A percentile compares a stretch with the other conserved stretches of the same genome.
Evolutionary conservation across 176 grass and related monocot genomes (phyloP).

Genomic region (Leersia perrieri): DNA sequence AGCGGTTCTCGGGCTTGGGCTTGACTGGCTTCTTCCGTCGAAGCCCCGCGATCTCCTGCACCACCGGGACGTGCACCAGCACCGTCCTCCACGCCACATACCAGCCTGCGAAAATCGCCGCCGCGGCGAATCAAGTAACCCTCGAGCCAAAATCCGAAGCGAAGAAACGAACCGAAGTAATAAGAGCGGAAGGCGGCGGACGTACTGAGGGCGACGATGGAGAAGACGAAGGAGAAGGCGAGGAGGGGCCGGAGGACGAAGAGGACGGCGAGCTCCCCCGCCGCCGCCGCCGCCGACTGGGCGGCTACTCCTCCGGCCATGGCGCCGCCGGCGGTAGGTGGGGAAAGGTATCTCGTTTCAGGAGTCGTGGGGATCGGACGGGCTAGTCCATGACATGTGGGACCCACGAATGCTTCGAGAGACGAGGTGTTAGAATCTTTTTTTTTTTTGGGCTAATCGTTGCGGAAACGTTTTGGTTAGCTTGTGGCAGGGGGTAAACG

Average conservation of each 20-base stretch:
- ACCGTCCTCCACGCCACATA: slow-evolving; percentile 94
- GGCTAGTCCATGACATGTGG: slow-evolving; percentile 11
- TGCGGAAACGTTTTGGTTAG: neutral
- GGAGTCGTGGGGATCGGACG: neutral
- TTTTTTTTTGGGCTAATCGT: no score
- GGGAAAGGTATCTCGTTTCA: neutral
- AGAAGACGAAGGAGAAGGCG: slow-evolving; percentile 66
- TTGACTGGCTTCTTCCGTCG: slow-evolving; percentile 82
- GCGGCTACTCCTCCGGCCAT: slow-evolving; percentile 24
- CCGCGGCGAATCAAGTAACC: slow-evolving; percentile 19
- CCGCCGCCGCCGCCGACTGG: slow-evolving; percentile 15
- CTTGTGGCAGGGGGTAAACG: neutral
- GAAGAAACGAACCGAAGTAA: neutral
- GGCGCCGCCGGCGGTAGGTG: neutral
- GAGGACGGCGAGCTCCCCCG: slow-evolving; percentile 43
- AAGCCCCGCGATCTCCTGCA: slow-evolving; percentile 92
- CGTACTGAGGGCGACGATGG: slow-evolving; percentile 69
- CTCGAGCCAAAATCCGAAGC: neutral
- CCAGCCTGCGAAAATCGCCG: slow-evolving; percentile 65
- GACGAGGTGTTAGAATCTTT: slow-evolving; percentile 3
- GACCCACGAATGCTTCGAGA: neutral
- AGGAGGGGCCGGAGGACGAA: slow-evolving; percentile 77
- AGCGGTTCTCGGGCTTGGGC: slow-evolving; percentile 60
- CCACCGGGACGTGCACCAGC: slow-evolving; percentile 89
- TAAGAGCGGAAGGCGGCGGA: neutral